Evolutionary conservation across 2,329 filamentous ascomycete genomes (phyloP), one percentile per base, ranked within the genome.

Genomic region (Orbilia quercus): DNA sequence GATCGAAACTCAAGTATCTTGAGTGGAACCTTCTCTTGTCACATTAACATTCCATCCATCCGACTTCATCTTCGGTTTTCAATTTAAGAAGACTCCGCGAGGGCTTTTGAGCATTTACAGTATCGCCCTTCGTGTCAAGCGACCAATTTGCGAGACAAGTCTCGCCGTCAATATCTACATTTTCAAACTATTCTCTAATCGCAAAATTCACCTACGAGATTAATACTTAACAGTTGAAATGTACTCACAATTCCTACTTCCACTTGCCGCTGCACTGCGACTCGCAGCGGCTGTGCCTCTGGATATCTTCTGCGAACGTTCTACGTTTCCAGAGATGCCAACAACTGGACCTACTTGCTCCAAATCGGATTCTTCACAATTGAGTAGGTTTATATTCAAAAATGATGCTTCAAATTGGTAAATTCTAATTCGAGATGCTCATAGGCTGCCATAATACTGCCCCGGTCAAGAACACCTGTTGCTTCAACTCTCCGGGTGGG

Each of bases 401-500:
- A 18, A 34, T 5, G 28, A 31, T 31, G 28, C 14, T 31, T 7
- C 6, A 9, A 34, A 20, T 7, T 18, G 23, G 36, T 23, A 16
- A 5, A 40, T 11, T 22, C 16, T 54, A 23, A 54, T 12, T 38
- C n/a, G 3, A 36, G 7, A 28, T 28, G 7, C 23, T 12, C 11
- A 18, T 28, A 71, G 44, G 87, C 77, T 91, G 89, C 78, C 85
- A 88, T 66, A 88, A 88, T 78, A 85, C 84, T 4, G 87, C 87
- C 1, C 80, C 81, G 6, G 84, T 86, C n/a, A 79, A 83, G 55
- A 84, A 92, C 77, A 85, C 88, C 5, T 92, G 90, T 82, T 92
- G 90, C 81, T 90, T 91, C 82, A 90, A 90, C 78, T 84, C 86
- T 20, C 90, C 90, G 0, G 87, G 89, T 2, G 90, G 90, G 6